A percentile compares a stretch with the other conserved stretches of the same genome.
phyloP scores from a whole-genome alignment of 2,329 filamentous ascomycete species.

The Calonectria crousiana region DNA sequence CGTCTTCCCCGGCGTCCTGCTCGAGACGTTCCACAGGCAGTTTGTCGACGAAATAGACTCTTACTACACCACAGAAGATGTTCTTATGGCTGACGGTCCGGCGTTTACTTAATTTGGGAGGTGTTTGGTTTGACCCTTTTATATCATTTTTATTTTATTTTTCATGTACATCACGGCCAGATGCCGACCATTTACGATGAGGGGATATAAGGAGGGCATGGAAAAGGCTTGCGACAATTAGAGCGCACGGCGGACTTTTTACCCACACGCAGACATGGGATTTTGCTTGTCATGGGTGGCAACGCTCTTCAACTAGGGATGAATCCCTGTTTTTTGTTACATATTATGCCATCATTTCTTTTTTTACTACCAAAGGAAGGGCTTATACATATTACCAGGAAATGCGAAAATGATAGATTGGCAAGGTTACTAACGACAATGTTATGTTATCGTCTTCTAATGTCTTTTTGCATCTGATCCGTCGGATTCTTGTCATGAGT shows the following conservation, averaged over 20 bases:
- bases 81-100: neutral
- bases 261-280: neutral
- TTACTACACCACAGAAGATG: neutral
- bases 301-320: neutral
- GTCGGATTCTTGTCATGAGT: neutral
- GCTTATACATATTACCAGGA: neutral
- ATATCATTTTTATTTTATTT: neutral
- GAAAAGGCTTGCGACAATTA: neutral
- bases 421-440: neutral
- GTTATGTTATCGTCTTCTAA: neutral
- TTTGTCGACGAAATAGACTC: neutral
- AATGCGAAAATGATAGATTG: neutral
- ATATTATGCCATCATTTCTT: neutral
- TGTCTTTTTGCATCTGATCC: neutral
- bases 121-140: too few species aligned
- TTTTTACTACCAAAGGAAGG: neutral
- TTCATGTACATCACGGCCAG: neutral
- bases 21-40: slow-evolving; percentile 14
- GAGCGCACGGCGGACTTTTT: neutral
- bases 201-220: neutral
- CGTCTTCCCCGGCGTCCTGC: neutral
- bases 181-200: neutral
- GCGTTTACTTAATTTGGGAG: neutral
- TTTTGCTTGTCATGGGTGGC: neutral
- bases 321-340: neutral